Percentiles rank a stretch among this genome's conserved stretches.
phyloP scores from a whole-genome alignment of 2,329 filamentous ascomycete species.

The Leptographium radiaticola region DNA sequence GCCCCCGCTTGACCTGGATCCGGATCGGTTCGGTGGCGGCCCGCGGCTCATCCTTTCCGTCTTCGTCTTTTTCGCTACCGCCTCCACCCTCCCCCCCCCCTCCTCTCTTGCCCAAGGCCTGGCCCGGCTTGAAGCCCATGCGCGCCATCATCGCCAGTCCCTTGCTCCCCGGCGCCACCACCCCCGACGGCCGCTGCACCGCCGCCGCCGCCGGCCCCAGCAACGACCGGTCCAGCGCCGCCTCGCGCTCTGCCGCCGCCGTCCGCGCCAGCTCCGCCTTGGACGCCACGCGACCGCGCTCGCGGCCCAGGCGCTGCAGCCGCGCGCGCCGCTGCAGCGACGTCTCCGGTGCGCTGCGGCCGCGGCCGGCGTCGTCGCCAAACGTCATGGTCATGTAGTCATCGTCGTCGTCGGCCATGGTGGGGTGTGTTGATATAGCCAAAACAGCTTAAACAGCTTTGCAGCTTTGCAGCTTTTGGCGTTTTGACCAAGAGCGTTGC shows the following conservation, averaged over 20 bases:
- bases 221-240: slow-evolving; percentile 61
- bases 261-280: slow-evolving; percentile 73
- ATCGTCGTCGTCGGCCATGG: slow-evolving; percentile 32
- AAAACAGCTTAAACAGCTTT: no score
- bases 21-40: slow-evolving; percentile 56
- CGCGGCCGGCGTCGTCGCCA: slow-evolving; percentile 38
- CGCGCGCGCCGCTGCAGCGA: slow-evolving; percentile 41
- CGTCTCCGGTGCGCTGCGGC: slow-evolving; percentile 23
- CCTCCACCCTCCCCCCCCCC: slow-evolving; percentile 9
- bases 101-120: slow-evolving; percentile 47
- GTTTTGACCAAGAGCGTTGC: no score
- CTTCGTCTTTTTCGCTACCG: neutral
- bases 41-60: slow-evolving; percentile 4
- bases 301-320: slow-evolving; percentile 51
- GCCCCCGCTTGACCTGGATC: slow-evolving; percentile 63
- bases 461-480: no score
- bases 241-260: slow-evolving; percentile 59
- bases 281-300: slow-evolving; percentile 56
- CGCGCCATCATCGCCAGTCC: slow-evolving; percentile 94
- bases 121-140: slow-evolving; percentile 76
- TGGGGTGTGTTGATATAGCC: neutral
- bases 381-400: slow-evolving; percentile 98
- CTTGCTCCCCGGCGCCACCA: slow-evolving; percentile 52
- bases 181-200: neutral
- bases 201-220: slow-evolving; percentile 25